Evolutionary conservation across 192 early-diverging fungal species (phyloP).

Genomic region (Backusella tarrabulga): DNA sequence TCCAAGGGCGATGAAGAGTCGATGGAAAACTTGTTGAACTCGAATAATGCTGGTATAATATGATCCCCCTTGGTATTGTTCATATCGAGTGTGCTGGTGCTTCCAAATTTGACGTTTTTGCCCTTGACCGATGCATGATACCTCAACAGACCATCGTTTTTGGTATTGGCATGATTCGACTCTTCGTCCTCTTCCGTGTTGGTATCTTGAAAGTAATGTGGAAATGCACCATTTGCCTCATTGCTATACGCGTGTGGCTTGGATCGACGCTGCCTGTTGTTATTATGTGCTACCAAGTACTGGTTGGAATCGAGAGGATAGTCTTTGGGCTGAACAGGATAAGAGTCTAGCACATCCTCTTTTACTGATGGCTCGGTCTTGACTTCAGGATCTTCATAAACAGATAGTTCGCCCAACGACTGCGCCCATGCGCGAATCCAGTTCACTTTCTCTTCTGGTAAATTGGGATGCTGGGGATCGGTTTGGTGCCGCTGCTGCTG

Average conservation of each 20-base stretch:
- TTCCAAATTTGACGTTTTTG: background rate
- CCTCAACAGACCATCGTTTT: background rate
- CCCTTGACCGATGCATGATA: constrained; percentile 5
- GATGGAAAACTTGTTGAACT: background rate
- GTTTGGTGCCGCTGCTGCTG: background rate
- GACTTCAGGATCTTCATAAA: constrained; percentile 13
- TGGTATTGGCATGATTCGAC: background rate
- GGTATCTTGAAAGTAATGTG: constrained; percentile 6
- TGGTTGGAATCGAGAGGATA: background rate
- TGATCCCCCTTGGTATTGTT: background rate
- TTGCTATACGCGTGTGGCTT: background rate
- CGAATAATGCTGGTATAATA: background rate
- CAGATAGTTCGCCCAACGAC: constrained; percentile 19
- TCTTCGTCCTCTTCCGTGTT: background rate
- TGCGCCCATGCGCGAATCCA: constrained; percentile 27
- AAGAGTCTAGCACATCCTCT: background rate
- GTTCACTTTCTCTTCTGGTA: constrained; percentile 12
- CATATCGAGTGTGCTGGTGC: background rate
- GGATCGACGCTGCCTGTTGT: background rate
- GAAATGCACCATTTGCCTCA: background rate
- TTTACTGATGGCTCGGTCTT: background rate
- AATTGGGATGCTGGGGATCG: background rate
- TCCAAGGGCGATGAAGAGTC: background rate
- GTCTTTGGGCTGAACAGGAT: background rate
- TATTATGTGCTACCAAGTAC: background rate